These are phyloP conservation scores for Colletotrichum tropicale DNA, from an alignment of 2,329 filamentous ascomycete genomes.

Conservation along the genomic window DNA sequence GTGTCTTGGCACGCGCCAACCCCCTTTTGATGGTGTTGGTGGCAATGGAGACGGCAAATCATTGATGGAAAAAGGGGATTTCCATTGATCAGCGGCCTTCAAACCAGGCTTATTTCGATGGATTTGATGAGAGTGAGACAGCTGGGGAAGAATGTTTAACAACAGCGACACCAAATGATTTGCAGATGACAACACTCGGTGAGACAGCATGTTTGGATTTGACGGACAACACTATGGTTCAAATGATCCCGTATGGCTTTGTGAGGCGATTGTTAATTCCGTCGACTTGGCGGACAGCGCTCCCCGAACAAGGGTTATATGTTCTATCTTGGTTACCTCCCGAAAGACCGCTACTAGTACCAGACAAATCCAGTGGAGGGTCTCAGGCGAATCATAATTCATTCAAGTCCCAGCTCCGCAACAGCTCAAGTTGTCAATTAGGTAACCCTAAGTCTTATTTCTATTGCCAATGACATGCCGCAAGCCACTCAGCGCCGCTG, in stretches of 20 bases:
- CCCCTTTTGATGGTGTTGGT: not conserved
- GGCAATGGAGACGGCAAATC: not conserved
- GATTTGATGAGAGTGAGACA: not conserved
- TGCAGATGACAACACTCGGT: not conserved
- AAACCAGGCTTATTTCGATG: not conserved
- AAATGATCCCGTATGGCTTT: not conserved
- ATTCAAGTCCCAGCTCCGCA: not conserved
- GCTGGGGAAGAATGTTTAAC: not conserved
- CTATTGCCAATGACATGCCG: not conserved
- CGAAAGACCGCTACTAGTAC: not conserved
- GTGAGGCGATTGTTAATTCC: not conserved
- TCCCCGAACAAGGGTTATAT: not conserved
- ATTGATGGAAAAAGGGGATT: constrained; percentile 16
- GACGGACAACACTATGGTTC: not conserved
- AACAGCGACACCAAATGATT: not conserved
- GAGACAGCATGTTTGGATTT: not conserved
- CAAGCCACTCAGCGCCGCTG: not conserved
- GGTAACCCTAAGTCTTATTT: not conserved
- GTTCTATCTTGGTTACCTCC: not conserved
- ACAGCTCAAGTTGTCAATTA: not conserved
- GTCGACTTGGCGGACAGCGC: not conserved
- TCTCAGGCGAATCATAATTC: not conserved
- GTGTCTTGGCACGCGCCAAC: constrained; percentile 10
- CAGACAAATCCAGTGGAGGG: not conserved
- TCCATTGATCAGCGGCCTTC: not conserved